These are phyloP conservation scores for Xylaria digitata DNA, from an alignment of 2,329 filamentous ascomycete genomes.

Conservation along the genomic window DNA sequence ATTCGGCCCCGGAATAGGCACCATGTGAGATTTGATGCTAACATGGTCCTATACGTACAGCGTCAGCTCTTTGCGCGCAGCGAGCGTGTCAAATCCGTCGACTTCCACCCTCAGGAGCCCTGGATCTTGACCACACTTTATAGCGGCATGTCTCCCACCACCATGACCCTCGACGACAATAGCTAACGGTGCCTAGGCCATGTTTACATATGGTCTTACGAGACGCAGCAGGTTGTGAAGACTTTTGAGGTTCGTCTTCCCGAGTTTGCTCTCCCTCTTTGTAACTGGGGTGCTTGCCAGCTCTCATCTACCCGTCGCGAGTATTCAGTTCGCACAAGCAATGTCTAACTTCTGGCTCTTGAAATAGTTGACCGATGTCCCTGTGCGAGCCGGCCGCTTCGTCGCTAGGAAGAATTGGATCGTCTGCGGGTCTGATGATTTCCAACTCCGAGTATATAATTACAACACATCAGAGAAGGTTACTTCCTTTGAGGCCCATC, in stretches of 20 bases:
- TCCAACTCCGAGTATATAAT: constrained; percentile 90
- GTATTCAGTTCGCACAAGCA: background rate
- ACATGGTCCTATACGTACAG: constrained; percentile 56
- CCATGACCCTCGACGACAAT: constrained; percentile 29
- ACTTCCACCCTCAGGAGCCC: constrained; percentile 97
- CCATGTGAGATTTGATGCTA: constrained; percentile 22
- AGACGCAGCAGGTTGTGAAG: constrained; percentile 96
- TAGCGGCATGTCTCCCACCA: constrained; percentile 72
- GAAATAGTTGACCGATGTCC: constrained; percentile 84
- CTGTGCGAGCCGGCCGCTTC: constrained; percentile 95
- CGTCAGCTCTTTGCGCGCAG: constrained; percentile 87
- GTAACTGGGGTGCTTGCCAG: background rate
- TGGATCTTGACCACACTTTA: constrained; percentile 97
- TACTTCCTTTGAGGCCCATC: constrained; percentile 95
- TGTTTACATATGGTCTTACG: constrained; percentile 99
- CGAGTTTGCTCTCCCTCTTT: background rate
- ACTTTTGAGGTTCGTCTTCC: constrained; percentile 76
- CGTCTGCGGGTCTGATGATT: constrained; percentile 94
- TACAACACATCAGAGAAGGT: constrained; percentile 99
- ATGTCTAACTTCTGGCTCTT: background rate
- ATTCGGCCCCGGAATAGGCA: background rate
- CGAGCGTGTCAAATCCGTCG: constrained; percentile 94
- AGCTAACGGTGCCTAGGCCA: constrained; percentile 70
- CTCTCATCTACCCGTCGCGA: background rate
- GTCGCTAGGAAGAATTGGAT: constrained; percentile 99